Base-by-base conservation (phyloP, 2,329 filamentous ascomycete genomes). In the Leptodontidium sp. region DNA sequence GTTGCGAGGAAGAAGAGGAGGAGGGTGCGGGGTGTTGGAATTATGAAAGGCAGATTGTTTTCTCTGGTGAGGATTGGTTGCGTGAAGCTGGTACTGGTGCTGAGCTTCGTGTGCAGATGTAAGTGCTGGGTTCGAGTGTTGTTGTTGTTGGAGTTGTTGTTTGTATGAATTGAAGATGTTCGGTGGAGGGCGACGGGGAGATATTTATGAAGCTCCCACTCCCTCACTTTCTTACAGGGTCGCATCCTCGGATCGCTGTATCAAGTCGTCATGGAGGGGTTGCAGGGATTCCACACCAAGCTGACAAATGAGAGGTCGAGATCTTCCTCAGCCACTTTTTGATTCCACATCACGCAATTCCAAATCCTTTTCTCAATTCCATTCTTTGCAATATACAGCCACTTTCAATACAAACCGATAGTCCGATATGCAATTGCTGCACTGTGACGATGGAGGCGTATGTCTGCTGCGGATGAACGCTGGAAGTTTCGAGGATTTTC, bases 1-100 rank as follows among this genome's bases (percentile, higher is more conserved):
- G 78, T 68, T 63, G 81, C n/a, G 61, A 74, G 29, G 26, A 69
- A 2, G 61, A 67, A 26, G 32, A 68, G 15, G 64, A 70, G 61
- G 50, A 72, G 47, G 38, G 57, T 59, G 52, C 62, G 66, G 55
- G 61, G 58, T 66, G 21, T 50, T 21, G 63, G 57, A 24, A 15
- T 58, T 15, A 6, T 15, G 38, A 35, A 38, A 43, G 55, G 68
- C 63, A 65, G 50, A 32, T 66, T 66, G 64, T 2, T 43, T 47
- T 26, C 8, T 58, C 50, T 21, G 29, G 29, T 32, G 29, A 32
- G 29, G 29, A 32, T 62, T 45, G 40, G n/a, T 64, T 55, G 47
- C n/a, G 45, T 17, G 21, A 45, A 38, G 57, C 38, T 57, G 61
- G 43, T 32, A 12, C 24, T 61, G 26, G 17, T 40, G 26, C 52